Percentiles rank a stretch among this genome's conserved stretches.
Evolutionary conservation across 2,329 filamentous ascomycete genomes (phyloP).

Genomic region (Microcyclosporella mali): DNA sequence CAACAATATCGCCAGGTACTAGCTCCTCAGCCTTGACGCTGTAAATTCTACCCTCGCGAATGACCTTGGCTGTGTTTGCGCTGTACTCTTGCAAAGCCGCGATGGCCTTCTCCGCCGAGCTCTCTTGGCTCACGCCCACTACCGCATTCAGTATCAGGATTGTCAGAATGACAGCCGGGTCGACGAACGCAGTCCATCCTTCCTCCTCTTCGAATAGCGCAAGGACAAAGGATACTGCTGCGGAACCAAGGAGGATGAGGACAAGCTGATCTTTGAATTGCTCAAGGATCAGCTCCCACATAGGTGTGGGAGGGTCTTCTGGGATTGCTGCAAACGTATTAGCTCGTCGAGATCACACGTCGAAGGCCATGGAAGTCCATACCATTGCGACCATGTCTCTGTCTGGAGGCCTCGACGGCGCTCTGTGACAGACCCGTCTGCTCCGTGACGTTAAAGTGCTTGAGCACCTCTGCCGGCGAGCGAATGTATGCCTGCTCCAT

Average conservation of each 20-base stretch:
- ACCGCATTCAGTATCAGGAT: constrained; percentile 95
- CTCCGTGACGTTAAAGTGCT: constrained; percentile 33
- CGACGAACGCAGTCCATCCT: constrained; percentile 95
- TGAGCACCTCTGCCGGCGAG: constrained; percentile 31
- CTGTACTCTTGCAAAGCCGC: constrained; percentile 98
- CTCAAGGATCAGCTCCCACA: constrained; percentile 95
- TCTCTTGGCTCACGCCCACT: constrained; percentile 97
- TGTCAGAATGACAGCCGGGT: constrained; percentile 90
- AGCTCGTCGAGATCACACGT: constrained; percentile 5
- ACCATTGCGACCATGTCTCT: constrained; percentile 36
- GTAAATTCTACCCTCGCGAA: constrained; percentile 74
- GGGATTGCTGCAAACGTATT: constrained; percentile 51
- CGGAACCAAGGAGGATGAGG: constrained; percentile 86
- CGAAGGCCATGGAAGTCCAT: constrained; percentile 10
- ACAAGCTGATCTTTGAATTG: constrained; percentile 99
- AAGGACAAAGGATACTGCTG: constrained; percentile 85
- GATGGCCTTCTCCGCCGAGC: constrained; percentile 96
- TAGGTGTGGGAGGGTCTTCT: constrained; percentile 89
- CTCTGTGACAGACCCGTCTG: constrained; percentile 28
- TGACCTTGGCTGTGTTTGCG: constrained; percentile 90
- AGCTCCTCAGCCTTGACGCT: constrained; percentile 93
- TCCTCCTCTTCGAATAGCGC: constrained; percentile 89
- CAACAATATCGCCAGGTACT: constrained; percentile 88
- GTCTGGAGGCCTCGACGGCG: constrained; percentile 25
- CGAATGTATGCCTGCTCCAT: constrained; percentile 35